phyloP scores from a whole-genome alignment of 2,329 filamentous ascomycete genomes.

The Zasmidium angulare region DNA sequence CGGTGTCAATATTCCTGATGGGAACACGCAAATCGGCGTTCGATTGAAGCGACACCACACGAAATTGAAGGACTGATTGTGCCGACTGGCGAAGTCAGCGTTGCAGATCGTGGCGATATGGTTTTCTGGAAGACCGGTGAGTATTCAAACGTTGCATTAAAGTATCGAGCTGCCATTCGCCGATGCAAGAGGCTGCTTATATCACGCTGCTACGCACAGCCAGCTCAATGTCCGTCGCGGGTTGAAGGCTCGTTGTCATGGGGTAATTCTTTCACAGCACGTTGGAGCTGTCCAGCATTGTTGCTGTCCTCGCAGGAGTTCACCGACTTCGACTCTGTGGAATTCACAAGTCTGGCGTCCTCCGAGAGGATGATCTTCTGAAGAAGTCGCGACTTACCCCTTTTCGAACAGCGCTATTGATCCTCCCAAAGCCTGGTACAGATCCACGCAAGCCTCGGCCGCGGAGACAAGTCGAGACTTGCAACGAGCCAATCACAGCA shows the following conservation, averaged over 20 bases:
- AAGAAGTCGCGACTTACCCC: neutral
- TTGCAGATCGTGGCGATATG: too few species aligned
- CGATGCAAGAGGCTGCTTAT: too few species aligned
- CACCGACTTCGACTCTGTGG: too few species aligned
- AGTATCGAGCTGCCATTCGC: too few species aligned
- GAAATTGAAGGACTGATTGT: neutral
- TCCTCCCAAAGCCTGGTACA: neutral
- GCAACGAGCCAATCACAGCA: neutral
- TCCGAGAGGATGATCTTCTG: neutral
- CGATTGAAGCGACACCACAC: neutral
- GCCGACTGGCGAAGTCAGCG: too few species aligned
- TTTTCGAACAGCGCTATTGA: neutral
- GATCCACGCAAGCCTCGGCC: neutral
- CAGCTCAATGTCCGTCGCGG: too few species aligned
- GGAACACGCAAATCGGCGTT: neutral
- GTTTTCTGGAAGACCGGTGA: too few species aligned
- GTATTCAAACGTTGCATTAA: too few species aligned
- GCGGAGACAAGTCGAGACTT: neutral
- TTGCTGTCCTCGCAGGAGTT: too few species aligned
- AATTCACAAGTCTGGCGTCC: neutral
- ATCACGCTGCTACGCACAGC: too few species aligned
- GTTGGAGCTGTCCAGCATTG: neutral
- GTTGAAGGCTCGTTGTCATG: too few species aligned
- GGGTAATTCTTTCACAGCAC: too few species aligned
- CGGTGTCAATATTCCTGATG: constrained; percentile 5